Evolutionary conservation across 148 eudicot species (phyloP), one percentile per base, ranked within the genome.

Genomic region (Silene latifolia): DNA sequence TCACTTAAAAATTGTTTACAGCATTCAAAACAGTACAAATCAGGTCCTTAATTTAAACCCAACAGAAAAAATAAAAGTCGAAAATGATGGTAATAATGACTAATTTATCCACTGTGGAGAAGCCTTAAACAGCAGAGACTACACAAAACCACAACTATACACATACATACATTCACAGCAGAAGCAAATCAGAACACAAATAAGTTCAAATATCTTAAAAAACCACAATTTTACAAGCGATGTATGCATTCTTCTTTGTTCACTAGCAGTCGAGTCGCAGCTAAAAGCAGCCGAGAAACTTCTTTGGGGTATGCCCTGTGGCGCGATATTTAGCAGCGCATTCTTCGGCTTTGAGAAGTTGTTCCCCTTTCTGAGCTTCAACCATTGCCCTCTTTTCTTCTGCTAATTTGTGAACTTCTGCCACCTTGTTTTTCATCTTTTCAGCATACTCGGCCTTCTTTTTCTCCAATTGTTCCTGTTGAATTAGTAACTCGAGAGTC

Each of bases 311-410:
- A 13, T 80, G 70, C 8, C 96, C 96, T 6, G 84, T 85, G 8
- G 88, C 76, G 0, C 92, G 83, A 58, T 46, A 89, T 61, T 87
- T 89, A 6, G 85, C 86, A 74, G 93, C 91, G 7, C 0, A 56
- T 68, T 86, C 90, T 72, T 89, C 90, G 5, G 83, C 85, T 74
- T 86, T 91, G 24, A 88, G 83, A 15, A 85, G 56, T 17, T 85
- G 84, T 77, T 87, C 89, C 32, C 84, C 85, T 27, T 81, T 82
- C 63, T 78, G 76, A 5, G 91, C 91, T 73, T 87, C 84, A 23
- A 88, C 71, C 76, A 73, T 76, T 4, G 91, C 97, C 48, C 84
- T 85, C 79, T 85, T 90, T 62, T 91, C 93, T 80, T 91, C 86
- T 27, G 93, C 90, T 72, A 63, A 69, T 78, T 78, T 83, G 82